Evolutionary conservation across 2,329 filamentous ascomycete genomes (phyloP), one percentile per base, ranked within the genome.

Genomic region (Pseudocercospora musae): DNA sequence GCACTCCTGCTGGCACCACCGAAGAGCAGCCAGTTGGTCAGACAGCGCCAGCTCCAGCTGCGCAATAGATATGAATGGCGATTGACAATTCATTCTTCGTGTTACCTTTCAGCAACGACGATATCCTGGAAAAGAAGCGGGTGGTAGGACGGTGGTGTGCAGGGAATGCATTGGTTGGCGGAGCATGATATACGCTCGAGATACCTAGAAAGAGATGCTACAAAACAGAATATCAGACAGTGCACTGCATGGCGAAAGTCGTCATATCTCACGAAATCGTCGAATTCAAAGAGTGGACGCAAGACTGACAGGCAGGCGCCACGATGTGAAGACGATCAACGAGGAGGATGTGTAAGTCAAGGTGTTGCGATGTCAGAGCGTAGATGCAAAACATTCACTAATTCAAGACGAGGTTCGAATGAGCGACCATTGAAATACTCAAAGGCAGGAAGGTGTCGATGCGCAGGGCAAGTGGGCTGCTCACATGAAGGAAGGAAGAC

Each of bases 11-110:
- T 55, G 63, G 53, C 29, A 63, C 62, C 15, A 62, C 68, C 25
- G n/a, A 33, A 20, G 52, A 64, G 63, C 66, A 71, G 40, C 65
- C 68, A 20, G 64, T 57, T 46, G 71, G 70, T 15, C 65, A 72
- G 58, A 64, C 69, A 25, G 68, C 60, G 31, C 63, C 67, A 27
- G 64, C 62, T 13, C 60, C 60, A 53, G 60, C 63, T n/a, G 53
- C 64, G 46, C 64, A 69, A 59, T 69, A 68, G 56, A 58, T 15
- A n/a, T 15, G 9, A 10, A 20, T 18, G 44, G 8, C 13, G 20
- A 49, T 11, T 15, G 44, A 5, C 27, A 54, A 3, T 13, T 21
- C n/a, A 40, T 23, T 21, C 15, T 54, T 15, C n/a, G 29, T 10
- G 52, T n/a, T n/a, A 33, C 18, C 52, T 7, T 23, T 54, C 52